Base-by-base conservation (phyloP, 2,329 filamentous ascomycete species). In the Exophiala oligosperma region DNA sequence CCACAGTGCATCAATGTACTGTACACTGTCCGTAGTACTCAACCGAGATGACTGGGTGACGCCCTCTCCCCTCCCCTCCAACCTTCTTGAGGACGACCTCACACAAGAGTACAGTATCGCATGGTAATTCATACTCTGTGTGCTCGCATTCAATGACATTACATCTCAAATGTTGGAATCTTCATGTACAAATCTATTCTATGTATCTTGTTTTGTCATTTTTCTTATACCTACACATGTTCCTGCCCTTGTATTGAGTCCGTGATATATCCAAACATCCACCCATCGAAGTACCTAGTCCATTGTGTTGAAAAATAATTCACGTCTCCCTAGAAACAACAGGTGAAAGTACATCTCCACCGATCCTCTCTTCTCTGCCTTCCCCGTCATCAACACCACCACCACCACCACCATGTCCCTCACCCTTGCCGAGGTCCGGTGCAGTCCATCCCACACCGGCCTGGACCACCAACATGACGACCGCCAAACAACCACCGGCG, bases 371-470 rank as follows among this genome's bases (percentile, higher is more conserved):
- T 11, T 48, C 28, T 24, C 14, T 37, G n/a, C n/a, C 44, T 3
- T 38, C 9, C 21, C 28, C 32, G 8, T 9, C 43, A 24, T 29
- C 28, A 11, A 53, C 56, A 49, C 59, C 61, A 7, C 63, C 17
- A 17, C 17, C 17, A 17, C 17, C 17, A 17, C 17, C 17, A 17
- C 17, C 17, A 17, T 17, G 17, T 17, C 17, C 64, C 49, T 68
- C 67, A 35, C 67, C 69, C 38, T 69, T 67, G 21, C 63, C 61
- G n/a, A 59, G 48, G 12, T 63, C 65, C 21, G 74, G 72, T 12
- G 72, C 70, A 21, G 68, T 77, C 83, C 83, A 86, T 1, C 84
- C 84, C 1, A 83, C 83, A 1, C 78, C 78, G 4, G 84, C 84
- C 66, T 87, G 84, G 14, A 84, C 69, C 2, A 80, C 62, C 1